A percentile compares a stretch with the other conserved stretches of the same genome.
Evolutionary conservation across 805 yeast species (phyloP).

Genomic region (Limtongia smithiae): DNA sequence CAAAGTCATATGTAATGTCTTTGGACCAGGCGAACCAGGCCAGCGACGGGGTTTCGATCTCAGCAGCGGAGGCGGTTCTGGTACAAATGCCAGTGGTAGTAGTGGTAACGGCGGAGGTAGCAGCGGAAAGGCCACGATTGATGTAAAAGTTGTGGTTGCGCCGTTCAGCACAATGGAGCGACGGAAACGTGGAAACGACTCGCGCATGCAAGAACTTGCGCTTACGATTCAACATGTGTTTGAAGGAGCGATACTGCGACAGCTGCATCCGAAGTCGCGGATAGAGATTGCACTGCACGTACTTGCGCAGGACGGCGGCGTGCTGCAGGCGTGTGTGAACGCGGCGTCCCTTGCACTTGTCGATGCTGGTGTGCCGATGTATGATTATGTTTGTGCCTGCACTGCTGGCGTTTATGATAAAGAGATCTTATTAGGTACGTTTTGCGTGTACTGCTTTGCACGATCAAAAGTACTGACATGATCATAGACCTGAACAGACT

Average conservation of each 20-base stretch:
- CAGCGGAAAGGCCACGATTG: constrained; percentile 53
- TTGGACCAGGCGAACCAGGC: constrained; percentile 86
- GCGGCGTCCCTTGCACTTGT: constrained; percentile 84
- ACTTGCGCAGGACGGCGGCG: constrained; percentile 85
- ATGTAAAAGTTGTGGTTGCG: constrained; percentile 66
- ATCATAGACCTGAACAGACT: constrained; percentile 62
- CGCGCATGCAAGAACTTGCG: constrained; percentile 38
- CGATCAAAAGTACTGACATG: too few relatives aligned
- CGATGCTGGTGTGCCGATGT: constrained; percentile 94
- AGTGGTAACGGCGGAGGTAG: constrained; percentile 30
- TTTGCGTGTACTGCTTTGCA: not conserved
- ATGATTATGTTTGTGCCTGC: constrained; percentile 80
- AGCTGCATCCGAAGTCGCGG: constrained; percentile 76
- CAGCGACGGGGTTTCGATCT: constrained; percentile 39
- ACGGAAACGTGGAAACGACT: constrained; percentile 66
- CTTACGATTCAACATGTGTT: constrained; percentile 37
- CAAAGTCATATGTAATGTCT: constrained; percentile 76
- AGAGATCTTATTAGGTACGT: constrained; percentile 57
- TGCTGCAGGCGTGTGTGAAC: constrained; percentile 73
- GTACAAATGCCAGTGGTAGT: constrained; percentile 1
- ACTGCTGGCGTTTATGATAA: constrained; percentile 74
- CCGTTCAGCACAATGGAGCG: constrained; percentile 78
- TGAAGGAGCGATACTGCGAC: constrained; percentile 59
- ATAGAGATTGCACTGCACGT: constrained; percentile 75
- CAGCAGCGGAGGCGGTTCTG: not conserved